A percentile compares a stretch with the other conserved stretches of the same genome.
These are phyloP conservation scores for Starmerella tilneyi DNA, from an alignment of 805 yeast genomes.

Conservation along the genomic window DNA sequence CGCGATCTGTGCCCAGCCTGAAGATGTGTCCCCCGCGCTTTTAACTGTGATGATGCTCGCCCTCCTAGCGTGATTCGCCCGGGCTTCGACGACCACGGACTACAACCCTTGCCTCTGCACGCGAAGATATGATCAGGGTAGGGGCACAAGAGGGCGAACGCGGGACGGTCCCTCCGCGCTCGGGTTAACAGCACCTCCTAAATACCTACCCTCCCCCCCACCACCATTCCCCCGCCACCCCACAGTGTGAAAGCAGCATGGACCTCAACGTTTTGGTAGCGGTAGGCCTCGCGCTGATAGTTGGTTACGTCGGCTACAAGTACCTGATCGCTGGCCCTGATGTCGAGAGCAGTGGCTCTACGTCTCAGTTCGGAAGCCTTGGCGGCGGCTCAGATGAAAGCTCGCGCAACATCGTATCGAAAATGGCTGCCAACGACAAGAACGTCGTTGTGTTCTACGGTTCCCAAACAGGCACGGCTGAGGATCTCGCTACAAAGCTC, in stretches of 20 bases:
- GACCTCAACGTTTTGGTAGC: slow-evolving; percentile 8
- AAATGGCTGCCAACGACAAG: slow-evolving; percentile 50
- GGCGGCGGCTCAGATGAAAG: slow-evolving; percentile 4
- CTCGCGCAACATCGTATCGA: slow-evolving; percentile 27
- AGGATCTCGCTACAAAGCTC: slow-evolving; percentile 85
- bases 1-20: too few relatives aligned
- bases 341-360: slow-evolving; percentile 9
- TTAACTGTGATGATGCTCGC: too few relatives aligned
- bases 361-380: not conserved
- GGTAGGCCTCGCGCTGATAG: slow-evolving; percentile 19
- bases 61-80: too few relatives aligned
- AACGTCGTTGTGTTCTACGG: slow-evolving; percentile 76
- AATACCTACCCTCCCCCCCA: too few relatives aligned
- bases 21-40: too few relatives aligned
- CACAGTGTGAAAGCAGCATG: not conserved
- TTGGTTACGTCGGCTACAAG: slow-evolving; percentile 20
- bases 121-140: too few relatives aligned
- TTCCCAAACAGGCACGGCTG: slow-evolving; percentile 98
- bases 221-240: not conserved
- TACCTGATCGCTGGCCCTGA: slow-evolving; percentile 18
- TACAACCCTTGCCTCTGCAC: too few relatives aligned
- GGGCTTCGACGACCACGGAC: too few relatives aligned
- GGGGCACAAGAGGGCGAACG: too few relatives aligned
- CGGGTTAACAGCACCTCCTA: not conserved
- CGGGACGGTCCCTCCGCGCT: too few relatives aligned